Evolutionary conservation across 305 asterid genomes (phyloP), one percentile per base, ranked within the genome.

Genomic region (Solanum hybrid): DNA sequence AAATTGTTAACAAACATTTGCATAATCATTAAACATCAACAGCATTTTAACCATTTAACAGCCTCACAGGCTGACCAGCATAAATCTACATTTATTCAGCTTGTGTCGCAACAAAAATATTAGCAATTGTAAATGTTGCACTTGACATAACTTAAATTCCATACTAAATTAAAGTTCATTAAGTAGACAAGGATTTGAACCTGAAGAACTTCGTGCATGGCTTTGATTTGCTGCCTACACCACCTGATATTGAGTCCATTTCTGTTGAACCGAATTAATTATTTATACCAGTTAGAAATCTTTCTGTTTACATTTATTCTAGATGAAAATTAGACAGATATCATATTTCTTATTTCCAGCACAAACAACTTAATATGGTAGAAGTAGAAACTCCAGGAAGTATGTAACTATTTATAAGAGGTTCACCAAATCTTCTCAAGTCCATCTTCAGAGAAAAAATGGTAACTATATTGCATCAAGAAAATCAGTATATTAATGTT

Each of bases 171-270:
- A 84, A 84, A 84, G 41, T 84, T 84, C 39, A 51, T 95, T 95
- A 90, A 93, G 90, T 91, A 93, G 92, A 94, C 94, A 92, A 94
- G 95, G 98, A 97, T 94, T 92, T 94, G 94, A 95, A 97, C 99
- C 99, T 97, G 99, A 95, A 97, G 95, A 95, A 96, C 98, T 97
- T 97, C 96, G 97, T 97, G 98, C 99, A 97, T 90, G 99, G 98
- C 99, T 97, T 97, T 94, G 96, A 94, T 97, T 97, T 97, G 98
- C 98, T 97, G 93, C 99, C 99, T 96, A 95, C 93, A 94, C 98
- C 99, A 97, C 97, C 92, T 94, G 99, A 94, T 91, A 94, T 90
- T 93, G 97, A 94, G 94, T 95, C 97, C 95, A 93, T 91, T 95
- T 96, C 99, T 97, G 99, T 97, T 95, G 92, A 96, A 96, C 92